These are phyloP conservation scores for Iris pallida DNA, from an alignment of 116 monocot genomes.

Conservation along the genomic window DNA sequence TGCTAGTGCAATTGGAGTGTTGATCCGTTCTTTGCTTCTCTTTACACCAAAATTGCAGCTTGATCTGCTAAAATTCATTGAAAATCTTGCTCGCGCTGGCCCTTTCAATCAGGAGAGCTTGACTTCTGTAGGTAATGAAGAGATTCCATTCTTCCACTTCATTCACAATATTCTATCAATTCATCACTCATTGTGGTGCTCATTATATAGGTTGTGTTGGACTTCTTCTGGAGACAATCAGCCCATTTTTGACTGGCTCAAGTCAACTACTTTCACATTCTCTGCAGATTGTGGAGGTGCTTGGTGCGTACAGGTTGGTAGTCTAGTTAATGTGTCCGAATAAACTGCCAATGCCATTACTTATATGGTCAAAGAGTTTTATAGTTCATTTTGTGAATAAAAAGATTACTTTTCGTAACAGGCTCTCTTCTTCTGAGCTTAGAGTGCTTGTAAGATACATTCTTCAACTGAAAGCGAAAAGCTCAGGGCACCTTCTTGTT, in stretches of 20 bases:
- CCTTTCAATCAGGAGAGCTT: constrained; percentile 93
- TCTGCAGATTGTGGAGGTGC: constrained; percentile 78
- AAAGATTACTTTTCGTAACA: constrained; percentile 26
- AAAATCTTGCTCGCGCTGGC: constrained; percentile 73
- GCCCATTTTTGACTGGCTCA: constrained; percentile 67
- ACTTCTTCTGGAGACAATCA: constrained; percentile 83
- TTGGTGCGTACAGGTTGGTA: constrained; percentile 90
- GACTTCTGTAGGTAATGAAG: constrained; percentile 75
- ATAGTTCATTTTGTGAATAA: constrained; percentile 1
- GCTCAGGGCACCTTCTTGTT: constrained; percentile 76
- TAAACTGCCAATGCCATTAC: too few species aligned
- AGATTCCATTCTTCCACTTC: constrained; percentile 7
- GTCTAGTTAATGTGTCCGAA: neutral
- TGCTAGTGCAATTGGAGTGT: constrained; percentile 77
- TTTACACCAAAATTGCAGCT: constrained; percentile 94
- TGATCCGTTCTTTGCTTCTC: constrained; percentile 74
- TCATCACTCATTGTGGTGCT: constrained; percentile 5
- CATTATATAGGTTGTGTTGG: constrained; percentile 74
- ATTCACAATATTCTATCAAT: neutral
- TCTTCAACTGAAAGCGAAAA: constrained; percentile 71
- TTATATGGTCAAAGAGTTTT: neutral
- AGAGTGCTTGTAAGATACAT: constrained; percentile 74
- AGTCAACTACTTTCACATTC: constrained; percentile 83
- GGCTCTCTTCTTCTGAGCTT: constrained; percentile 86
- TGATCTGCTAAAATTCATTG: constrained; percentile 81